Conservation (phyloP, 2,329 filamentous ascomycete species). For the Exophiala sideris region DNA sequence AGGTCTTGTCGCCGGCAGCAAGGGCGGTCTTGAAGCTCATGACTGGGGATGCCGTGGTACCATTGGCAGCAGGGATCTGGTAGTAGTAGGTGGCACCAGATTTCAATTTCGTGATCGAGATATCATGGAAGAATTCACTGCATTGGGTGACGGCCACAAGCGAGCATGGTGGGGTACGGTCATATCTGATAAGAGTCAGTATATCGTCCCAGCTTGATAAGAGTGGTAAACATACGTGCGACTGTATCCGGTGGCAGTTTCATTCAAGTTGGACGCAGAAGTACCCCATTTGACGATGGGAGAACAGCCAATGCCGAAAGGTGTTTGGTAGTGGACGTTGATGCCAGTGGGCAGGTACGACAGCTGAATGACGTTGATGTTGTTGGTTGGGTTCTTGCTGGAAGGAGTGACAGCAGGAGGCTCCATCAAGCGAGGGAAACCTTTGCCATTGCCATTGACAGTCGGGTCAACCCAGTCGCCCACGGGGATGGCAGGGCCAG, state of each 20-base stretch:
- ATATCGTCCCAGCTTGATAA: too few relatives aligned
- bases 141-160: slow-evolving; percentile 47
- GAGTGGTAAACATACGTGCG: slow-evolving; percentile 37
- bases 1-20: slow-evolving; percentile 40
- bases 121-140: slow-evolving; percentile 53
- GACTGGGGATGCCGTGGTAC: slow-evolving; percentile 47
- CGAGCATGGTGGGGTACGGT: slow-evolving; percentile 52
- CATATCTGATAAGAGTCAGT: slow-evolving; percentile 37
- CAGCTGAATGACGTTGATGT: slow-evolving; percentile 52
- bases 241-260: slow-evolving; percentile 38
- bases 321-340: slow-evolving; percentile 54
- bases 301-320: slow-evolving; percentile 48
- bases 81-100: slow-evolving; percentile 52
- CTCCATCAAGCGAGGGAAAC: slow-evolving; percentile 50
- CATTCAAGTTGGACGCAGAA: slow-evolving; percentile 32
- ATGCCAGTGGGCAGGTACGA: slow-evolving; percentile 50
- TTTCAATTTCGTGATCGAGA: slow-evolving; percentile 42
- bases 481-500: slow-evolving; percentile 47
- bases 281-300: slow-evolving; percentile 47
- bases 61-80: slow-evolving; percentile 48
- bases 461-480: slow-evolving; percentile 52
- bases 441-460: slow-evolving; percentile 52
- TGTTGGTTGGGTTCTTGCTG: slow-evolving; percentile 46
- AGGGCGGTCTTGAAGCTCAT: slow-evolving; percentile 48
- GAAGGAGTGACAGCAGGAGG: slow-evolving; percentile 49